These are phyloP conservation scores for Nadsonia starkeyi-henricii DNA, from an alignment of 1,139 yeast genomes.

Conservation along the genomic window DNA sequence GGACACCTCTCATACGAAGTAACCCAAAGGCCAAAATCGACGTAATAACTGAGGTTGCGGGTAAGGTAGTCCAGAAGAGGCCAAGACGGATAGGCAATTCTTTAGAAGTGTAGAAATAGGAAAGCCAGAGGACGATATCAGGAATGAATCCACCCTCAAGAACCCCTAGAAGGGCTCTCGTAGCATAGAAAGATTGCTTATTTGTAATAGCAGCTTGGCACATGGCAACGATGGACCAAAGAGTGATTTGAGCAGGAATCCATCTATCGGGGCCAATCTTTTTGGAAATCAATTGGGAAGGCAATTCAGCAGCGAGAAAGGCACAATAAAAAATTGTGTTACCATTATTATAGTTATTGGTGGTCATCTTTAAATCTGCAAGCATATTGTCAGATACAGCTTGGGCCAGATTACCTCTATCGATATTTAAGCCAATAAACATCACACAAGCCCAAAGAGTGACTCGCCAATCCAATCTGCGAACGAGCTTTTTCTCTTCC, in stretches of 20 bases:
- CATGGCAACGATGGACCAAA: constrained; percentile 39
- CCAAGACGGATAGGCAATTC: constrained; percentile 38
- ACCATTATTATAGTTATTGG: constrained; percentile 37
- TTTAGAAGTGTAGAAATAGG: constrained; percentile 37
- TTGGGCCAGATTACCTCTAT: constrained; percentile 36
- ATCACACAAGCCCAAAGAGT: constrained; percentile 34
- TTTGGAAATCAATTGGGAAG: constrained; percentile 40
- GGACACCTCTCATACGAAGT: constrained; percentile 25
- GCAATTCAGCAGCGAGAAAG: constrained; percentile 37
- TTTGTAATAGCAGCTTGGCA: constrained; percentile 30
- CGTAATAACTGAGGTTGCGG: constrained; percentile 17
- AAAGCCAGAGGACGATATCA: constrained; percentile 37
- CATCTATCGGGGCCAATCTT: constrained; percentile 40
- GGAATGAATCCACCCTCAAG: constrained; percentile 45
- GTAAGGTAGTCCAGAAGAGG: constrained; percentile 29
- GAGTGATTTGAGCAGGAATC: constrained; percentile 37
- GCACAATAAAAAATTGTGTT: constrained; percentile 31
- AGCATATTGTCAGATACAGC: constrained; percentile 39
- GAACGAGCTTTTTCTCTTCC: constrained; percentile 30
- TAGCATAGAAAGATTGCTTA: constrained; percentile 27
- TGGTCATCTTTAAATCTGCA: constrained; percentile 30
- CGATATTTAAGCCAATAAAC: constrained; percentile 38
- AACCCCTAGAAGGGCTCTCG: constrained; percentile 34
- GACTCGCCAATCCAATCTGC: constrained; percentile 33
- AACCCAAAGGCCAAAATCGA: constrained; percentile 34